Evolutionary conservation across 1,284 basidiomycete genomes (phyloP), one percentile per base, ranked within the genome.

Genomic region (Caloboletus inedulis): DNA sequence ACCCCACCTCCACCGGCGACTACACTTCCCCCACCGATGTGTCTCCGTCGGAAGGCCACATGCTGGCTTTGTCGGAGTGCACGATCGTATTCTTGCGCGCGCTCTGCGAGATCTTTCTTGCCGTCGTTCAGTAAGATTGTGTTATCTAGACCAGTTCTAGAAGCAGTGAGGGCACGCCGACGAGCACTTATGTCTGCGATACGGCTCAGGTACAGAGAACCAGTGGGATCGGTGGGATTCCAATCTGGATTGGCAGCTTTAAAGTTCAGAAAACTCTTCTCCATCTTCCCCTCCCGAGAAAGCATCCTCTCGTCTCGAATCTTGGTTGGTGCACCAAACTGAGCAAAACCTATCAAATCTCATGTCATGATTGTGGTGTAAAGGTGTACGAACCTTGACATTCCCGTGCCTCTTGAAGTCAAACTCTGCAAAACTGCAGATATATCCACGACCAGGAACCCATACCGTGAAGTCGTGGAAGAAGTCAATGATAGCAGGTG

Each of bases 341-440:
- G 56, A 44, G 47, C 19, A 5, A 51, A 46, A 21, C 47, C 14
- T 36, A 23, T 55, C 18, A 52, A 27, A n/a, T 43, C 52, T 14
- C 39, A 51, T 36, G 29, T 41, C 30, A 6, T 50, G n/a, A 43
- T 39, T 40, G 27, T 29, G n/a, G 12, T 39, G 16, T 19, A 43
- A 40, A 36, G 27, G 16, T 4, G 14, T 13, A 64, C 75, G 55
- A 47, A 89, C 87, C 75, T 88, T 91, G 64, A 90, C 79, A 66
- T 93, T 94, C 0, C 92, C 91, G 60, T 96, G 89, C 55, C 94
- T 75, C 69, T 93, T 85, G 70, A 98, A 98, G 69, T 98, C 94
- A 68, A 99, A 99, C 51, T 97, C 95, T 1, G 96, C 97, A 72
- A 98, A 99, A 55, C 90, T 94, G 69, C 97, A 99, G 9, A 99